A percentile compares a stretch with the other conserved stretches of the same genome.
Evolutionary conservation across 176 grass and related monocot species (phyloP).

Genomic region (Phyllostachys edulis): DNA sequence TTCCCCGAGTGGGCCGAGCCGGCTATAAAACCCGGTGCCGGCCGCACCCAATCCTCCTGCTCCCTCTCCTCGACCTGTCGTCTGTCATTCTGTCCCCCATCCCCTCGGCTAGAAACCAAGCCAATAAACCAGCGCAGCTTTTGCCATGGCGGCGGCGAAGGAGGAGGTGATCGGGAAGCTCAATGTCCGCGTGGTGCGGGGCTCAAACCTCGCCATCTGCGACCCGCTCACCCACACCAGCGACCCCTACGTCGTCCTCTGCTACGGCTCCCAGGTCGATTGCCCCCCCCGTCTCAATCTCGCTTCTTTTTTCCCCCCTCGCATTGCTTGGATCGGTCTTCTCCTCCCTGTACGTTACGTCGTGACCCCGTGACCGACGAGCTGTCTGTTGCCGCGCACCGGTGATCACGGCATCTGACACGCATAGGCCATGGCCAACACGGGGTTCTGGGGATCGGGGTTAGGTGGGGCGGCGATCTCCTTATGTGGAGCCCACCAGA

Average conservation of each 20-base stretch:
- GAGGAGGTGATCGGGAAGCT: slow-evolving; percentile 50
- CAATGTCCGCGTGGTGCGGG: slow-evolving; percentile 51
- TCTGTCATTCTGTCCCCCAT: too few relatives aligned
- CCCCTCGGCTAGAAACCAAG: too few relatives aligned
- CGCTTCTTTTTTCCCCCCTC: neutral
- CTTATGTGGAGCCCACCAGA: neutral
- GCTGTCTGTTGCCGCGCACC: too few relatives aligned
- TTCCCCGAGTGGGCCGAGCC: too few relatives aligned
- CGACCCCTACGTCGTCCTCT: slow-evolving; percentile 86
- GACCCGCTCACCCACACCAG: slow-evolving; percentile 72
- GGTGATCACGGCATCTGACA: neutral
- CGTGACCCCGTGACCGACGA: neutral
- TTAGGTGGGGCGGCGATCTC: neutral
- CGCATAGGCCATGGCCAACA: neutral
- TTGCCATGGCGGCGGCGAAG: slow-evolving; percentile 25
- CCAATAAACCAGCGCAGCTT: neutral
- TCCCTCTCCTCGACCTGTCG: too few relatives aligned
- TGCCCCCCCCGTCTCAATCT: neutral
- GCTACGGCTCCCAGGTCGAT: slow-evolving; percentile 51
- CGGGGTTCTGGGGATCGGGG: neutral
- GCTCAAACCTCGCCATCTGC: slow-evolving; percentile 47
- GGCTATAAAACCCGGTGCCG: too few relatives aligned
- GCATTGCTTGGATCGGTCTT: neutral
- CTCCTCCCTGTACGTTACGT: neutral
- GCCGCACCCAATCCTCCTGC: too few relatives aligned